Base-by-base conservation (phyloP, 2,329 filamentous ascomycete genomes). In the Bisporella sp. region DNA sequence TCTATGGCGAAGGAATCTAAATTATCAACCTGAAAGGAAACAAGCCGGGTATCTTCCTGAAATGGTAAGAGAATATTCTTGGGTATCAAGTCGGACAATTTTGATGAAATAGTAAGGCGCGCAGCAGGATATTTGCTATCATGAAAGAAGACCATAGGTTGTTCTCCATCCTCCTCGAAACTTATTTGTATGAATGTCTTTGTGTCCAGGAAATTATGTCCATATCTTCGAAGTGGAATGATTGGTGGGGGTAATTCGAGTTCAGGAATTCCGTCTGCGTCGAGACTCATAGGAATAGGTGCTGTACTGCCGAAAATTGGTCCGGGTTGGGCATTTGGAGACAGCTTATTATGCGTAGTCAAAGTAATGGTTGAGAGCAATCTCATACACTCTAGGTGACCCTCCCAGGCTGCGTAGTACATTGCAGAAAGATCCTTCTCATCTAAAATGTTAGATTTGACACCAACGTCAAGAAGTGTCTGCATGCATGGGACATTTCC, bases 381-480 rank as follows among this genome's bases (percentile, higher is more conserved):
- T 62, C 85, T 84, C 87, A 99, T 96, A 71, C 93, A 97, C 62
- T 92, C 86, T 49, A 97, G 71, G 65, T 97, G 89, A 0, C 93
- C 93, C 71, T 99, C 93, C 93, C 93, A 99, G 0, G 90, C 92
- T 11, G 93, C 93, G 68, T 99, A 99, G 69, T 99, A 99, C 84
- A 97, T 90, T 31, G 93, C 91, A 2, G 91, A 89, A 4, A 97
- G 77, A 12, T 84, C 85, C 65, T 97, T 99, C 69, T 99, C 93
- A 64, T 99, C 93, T 41, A 89, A 71, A 49, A 90, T 87, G 57
- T 84, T 84, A 1, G 86, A 79, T 61, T 95, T 82, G 4, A 86
- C 91, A 6, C 87, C 85, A 55, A 87, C 81, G 48, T 89, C 81
- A 8, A 99, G 75, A 4, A 99, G 75, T 1, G 84, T 87, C 58